Evolutionary conservation across 208 protist species (phyloP).

Genomic region (Trypanosoma cruzi): DNA sequence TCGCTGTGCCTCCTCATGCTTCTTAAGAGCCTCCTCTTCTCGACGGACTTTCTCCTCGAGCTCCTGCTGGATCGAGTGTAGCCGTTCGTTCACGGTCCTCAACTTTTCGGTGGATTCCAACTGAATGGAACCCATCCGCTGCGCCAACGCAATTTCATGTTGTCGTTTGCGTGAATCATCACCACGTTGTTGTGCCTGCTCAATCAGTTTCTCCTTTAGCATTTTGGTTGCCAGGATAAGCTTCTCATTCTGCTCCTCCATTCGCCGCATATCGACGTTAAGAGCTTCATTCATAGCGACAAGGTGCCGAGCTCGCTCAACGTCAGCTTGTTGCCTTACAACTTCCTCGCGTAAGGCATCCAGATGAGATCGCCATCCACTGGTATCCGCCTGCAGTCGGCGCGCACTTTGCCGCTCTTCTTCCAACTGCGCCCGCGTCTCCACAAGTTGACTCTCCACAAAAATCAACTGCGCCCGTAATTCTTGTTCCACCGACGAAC

Average conservation of each 20-base stretch:
- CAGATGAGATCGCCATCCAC: conserved; percentile 64
- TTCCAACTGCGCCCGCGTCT: conserved; percentile 52
- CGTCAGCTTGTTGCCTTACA: conserved; percentile 53
- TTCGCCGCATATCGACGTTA: conserved; percentile 47
- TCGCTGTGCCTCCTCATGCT: conserved; percentile 73
- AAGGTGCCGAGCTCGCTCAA: conserved; percentile 54
- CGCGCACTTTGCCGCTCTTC: conserved; percentile 47
- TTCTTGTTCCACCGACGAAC: conserved; percentile 59
- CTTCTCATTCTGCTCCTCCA: conserved; percentile 86
- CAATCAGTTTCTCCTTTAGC: conserved; percentile 77
- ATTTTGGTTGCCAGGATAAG: conserved; percentile 74
- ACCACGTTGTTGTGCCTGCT: conserved; percentile 59
- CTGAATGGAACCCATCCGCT: conserved; percentile 82
- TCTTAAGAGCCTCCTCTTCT: conserved; percentile 66
- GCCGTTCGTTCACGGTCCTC: conserved; percentile 55
- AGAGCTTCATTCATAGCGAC: conserved; percentile 69
- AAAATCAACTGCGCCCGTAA: conserved; percentile 58
- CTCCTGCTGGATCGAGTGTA: conserved; percentile 73
- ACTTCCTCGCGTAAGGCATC: conserved; percentile 57
- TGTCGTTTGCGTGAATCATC: conserved; percentile 55
- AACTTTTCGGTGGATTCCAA: conserved; percentile 69
- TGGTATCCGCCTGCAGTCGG: conserved; percentile 55
- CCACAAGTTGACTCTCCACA: conserved; percentile 55
- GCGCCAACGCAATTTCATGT: conserved; percentile 81
- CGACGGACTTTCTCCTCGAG: conserved; percentile 62